phyloP scores from a whole-genome alignment of 2,329 filamentous ascomycete genomes.

The Thelonectria blattea region DNA sequence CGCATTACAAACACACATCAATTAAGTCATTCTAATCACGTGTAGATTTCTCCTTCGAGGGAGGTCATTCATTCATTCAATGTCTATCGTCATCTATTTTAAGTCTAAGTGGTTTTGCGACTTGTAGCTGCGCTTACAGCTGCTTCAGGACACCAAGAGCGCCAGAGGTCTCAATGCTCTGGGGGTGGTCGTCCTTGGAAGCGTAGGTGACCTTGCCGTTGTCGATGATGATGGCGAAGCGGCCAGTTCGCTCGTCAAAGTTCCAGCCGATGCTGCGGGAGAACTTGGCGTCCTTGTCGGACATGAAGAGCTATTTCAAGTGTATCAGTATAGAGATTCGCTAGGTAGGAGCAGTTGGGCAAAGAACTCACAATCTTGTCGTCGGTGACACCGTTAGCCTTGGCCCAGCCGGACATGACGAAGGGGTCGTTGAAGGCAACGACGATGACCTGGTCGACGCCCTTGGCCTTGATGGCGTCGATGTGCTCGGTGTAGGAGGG shows the following conservation, averaged over 20 bases:
- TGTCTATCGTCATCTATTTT: constrained; percentile 30
- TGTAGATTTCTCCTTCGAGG: constrained; percentile 17
- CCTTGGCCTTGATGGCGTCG: constrained; percentile 75
- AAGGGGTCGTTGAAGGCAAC: constrained; percentile 85
- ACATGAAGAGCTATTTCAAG: constrained; percentile 72
- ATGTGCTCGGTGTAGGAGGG: constrained; percentile 79
- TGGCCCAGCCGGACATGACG: constrained; percentile 90
- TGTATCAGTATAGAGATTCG: constrained; percentile 9
- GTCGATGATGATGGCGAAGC: constrained; percentile 83
- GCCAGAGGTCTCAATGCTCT: constrained; percentile 54
- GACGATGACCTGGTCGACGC: constrained; percentile 81
- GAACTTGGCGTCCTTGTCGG: constrained; percentile 73
- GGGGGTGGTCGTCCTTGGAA: constrained; percentile 67
- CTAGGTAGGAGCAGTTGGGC: not conserved
- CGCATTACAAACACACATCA: too few species aligned
- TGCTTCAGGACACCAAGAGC: constrained; percentile 61
- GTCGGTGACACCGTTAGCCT: constrained; percentile 80
- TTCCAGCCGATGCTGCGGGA: constrained; percentile 80
- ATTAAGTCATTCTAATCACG: constrained; percentile 2
- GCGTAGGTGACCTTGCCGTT: constrained; percentile 85
- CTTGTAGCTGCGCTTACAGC: constrained; percentile 47
- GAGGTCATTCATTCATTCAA: constrained; percentile 15
- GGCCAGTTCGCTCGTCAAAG: constrained; percentile 73
- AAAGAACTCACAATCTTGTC: constrained; percentile 61
- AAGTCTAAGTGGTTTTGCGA: constrained; percentile 15